A percentile compares a stretch with the other conserved stretches of the same genome.
These are phyloP conservation scores for Leptographium procerum DNA, from an alignment of 2,329 filamentous ascomycete genomes.

Conservation along the genomic window DNA sequence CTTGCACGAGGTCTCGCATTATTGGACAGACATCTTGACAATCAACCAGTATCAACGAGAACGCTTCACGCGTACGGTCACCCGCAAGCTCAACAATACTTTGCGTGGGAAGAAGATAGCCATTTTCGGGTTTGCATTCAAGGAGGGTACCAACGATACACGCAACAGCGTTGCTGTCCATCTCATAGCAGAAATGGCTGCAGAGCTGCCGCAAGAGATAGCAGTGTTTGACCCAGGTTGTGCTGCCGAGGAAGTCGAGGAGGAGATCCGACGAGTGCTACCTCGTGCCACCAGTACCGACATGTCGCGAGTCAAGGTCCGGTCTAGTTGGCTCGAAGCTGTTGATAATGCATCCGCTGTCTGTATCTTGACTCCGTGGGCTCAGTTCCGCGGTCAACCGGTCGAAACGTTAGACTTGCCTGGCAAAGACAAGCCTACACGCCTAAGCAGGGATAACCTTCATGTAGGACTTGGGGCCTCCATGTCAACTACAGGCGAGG, in stretches of 20 bases:
- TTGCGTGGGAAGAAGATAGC: conserved; percentile 4
- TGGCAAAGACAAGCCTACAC: neutral
- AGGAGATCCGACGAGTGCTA: neutral
- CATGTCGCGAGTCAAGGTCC: neutral
- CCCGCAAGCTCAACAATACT: conserved; percentile 1
- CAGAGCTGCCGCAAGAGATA: neutral
- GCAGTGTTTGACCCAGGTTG: conserved; percentile 4
- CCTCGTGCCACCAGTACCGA: neutral
- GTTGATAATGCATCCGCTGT: neutral
- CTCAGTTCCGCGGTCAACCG: neutral
- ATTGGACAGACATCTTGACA: neutral
- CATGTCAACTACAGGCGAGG: neutral
- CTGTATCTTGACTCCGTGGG: conserved; percentile 2
- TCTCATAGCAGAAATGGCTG: conserved; percentile 1
- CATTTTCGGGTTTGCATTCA: conserved; percentile 4
- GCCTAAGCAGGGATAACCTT: neutral
- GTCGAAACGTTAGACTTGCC: neutral
- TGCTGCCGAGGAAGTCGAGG: neutral
- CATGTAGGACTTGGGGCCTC: neutral
- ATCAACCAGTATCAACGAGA: conserved; percentile 3
- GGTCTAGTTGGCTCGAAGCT: neutral
- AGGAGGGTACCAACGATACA: conserved; percentile 4
- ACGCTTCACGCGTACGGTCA: conserved; percentile 1
- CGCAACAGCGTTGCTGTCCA: conserved; percentile 6
- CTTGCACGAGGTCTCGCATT: neutral